Conservation (phyloP, 129 eudicot genomes). For the Flaveria robusta region DNA sequence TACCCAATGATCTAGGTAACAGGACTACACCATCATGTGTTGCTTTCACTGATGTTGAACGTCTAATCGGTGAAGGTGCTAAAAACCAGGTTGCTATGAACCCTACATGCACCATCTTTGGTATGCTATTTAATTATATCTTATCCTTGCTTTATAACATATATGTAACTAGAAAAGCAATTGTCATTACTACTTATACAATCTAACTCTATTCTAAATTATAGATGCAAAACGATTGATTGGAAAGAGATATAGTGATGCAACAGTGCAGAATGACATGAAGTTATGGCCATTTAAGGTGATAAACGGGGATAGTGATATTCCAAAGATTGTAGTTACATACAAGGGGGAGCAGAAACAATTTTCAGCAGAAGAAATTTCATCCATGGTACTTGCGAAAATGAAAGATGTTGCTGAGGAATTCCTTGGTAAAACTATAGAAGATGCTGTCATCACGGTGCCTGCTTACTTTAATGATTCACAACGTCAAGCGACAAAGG, state of each 20-base stretch:
- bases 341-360: constrained; percentile 9
- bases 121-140: constrained; percentile 3
- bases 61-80: constrained; percentile 30
- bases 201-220: background rate
- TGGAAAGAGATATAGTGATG: constrained; percentile 11
- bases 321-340: constrained; percentile 15
- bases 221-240: constrained; percentile 16
- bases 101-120: constrained; percentile 25
- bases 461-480: constrained; percentile 20
- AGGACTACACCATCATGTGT: constrained; percentile 33
- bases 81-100: constrained; percentile 23
- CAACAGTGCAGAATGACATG: constrained; percentile 16
- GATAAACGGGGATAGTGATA: background rate
- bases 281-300: constrained; percentile 23
- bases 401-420: constrained; percentile 13
- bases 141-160: background rate
- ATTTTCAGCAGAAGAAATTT: constrained; percentile 18
- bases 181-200: background rate
- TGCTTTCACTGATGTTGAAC: constrained; percentile 27
- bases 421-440: constrained; percentile 15
- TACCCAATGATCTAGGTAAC: constrained; percentile 29
- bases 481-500: constrained; percentile 20
- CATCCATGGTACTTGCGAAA: constrained; percentile 15
- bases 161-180: background rate
- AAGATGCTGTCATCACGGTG: constrained; percentile 20